A percentile compares a stretch with the other conserved stretches of the same genome.
phyloP scores from a whole-genome alignment of 306 rosid genomes.

The Begonia masoniana region DNA sequence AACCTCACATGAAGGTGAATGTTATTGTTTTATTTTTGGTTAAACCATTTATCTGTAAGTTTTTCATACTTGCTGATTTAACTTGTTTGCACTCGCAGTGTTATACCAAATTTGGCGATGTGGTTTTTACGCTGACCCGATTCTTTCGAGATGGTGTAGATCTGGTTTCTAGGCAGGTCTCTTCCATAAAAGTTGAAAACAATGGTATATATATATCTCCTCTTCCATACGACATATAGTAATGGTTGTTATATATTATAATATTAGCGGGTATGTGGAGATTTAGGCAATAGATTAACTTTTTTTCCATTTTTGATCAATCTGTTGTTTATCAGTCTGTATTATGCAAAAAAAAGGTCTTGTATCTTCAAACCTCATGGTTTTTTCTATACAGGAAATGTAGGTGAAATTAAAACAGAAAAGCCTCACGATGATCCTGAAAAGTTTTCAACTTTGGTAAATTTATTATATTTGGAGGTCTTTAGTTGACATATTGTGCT shows the following conservation, averaged over 20 bases:
- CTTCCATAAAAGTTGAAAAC: constrained; percentile 32
- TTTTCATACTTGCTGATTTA: constrained; percentile 17
- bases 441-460: constrained; percentile 33
- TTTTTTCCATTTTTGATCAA: too few species aligned
- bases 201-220: constrained; percentile 26
- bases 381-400: constrained; percentile 23
- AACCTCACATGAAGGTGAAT: constrained; percentile 82
- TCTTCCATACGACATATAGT: too few species aligned
- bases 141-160: constrained; percentile 67
- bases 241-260: too few species aligned
- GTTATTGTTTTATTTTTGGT: constrained; percentile 7
- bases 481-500: constrained; percentile 7
- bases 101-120: constrained; percentile 75
- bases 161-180: constrained; percentile 40
- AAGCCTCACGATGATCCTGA: constrained; percentile 21
- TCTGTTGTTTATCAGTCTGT: neutral
- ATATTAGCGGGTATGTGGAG: too few species aligned
- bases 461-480: constrained; percentile 4
- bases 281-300: too few species aligned
- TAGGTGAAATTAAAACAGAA: constrained; percentile 27
- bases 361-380: constrained; percentile 7
- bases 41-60: constrained; percentile 8
- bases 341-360: constrained; percentile 3
- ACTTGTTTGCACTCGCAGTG: constrained; percentile 30
- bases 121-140: constrained; percentile 66